Evolutionary conservation across 768 basidiomycete genomes (phyloP), one percentile per base, ranked within the genome.

Genomic region (Sarcomyxa edulis): DNA sequence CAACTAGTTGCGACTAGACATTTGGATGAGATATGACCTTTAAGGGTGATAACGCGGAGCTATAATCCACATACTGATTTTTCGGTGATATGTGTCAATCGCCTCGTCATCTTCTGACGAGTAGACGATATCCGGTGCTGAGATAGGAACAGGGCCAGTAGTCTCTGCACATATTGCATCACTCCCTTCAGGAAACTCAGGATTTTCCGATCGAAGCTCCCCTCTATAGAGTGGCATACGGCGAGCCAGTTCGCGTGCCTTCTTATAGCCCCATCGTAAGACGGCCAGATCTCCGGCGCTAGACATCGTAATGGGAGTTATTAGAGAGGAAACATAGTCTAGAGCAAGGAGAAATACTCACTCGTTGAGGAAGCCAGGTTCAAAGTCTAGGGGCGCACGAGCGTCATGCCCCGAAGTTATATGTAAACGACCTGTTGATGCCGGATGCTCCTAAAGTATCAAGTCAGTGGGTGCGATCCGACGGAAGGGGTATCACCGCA

Each of bases 251-350:
- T 83, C 79, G 2, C 79, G 65, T 4, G 51, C 38, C 36, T 65
- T 66, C 45, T 82, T 83, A 52, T 81, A 82, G 0, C 50, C 61
- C 65, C 74, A 74, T 37, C 59, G 58, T 30, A 79, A 43, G 16
- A 67, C 55, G 1, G 50, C 64, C 6, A 81, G 15, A 47, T 76
- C 74, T 7, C 61, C 61, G 3, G 58, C 53, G 12, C 68, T 71
- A n/a, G 12, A 1, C 19, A 24, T 24, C 23, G 19, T 6, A 21
- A 11, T 8, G 8, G n/a, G n/a, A n/a, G n/a, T n/a, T n/a, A n/a
- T n/a, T n/a, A n/a, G n/a, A 15, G 5, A 37, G 23, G 14, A 19
- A n/a, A 36, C 27, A 15, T 16, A 11, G 11, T 9, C 24, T 16
- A 20, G 37, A 18, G 30, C 23, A 22, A 19, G 6, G 28, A 34